Percentiles rank a stretch among this genome's conserved stretches.
Conservation (phyloP, 176 grass and related monocot species). For the Carex myosuroides region DNA sequence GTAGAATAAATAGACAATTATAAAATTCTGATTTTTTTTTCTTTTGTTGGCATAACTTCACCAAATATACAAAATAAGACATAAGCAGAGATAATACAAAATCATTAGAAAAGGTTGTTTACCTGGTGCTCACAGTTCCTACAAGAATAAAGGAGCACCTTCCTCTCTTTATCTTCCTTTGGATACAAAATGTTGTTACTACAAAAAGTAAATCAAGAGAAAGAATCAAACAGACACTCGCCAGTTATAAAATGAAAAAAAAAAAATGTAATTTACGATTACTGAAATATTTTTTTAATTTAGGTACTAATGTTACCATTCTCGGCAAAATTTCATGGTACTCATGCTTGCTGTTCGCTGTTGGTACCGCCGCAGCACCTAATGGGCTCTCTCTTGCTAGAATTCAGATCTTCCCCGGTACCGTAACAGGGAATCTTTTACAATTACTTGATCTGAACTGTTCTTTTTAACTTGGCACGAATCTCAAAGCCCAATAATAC, state of each 20-base stretch:
- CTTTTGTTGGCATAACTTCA: neutral
- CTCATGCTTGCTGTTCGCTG: neutral
- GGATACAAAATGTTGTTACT: conserved; percentile 36
- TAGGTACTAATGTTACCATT: conserved; percentile 18
- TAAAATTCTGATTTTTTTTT: neutral
- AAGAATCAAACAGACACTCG: neutral
- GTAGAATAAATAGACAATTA: neutral
- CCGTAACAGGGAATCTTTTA: too few relatives aligned
- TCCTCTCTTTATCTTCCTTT: conserved; percentile 29
- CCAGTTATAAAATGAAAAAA: neutral
- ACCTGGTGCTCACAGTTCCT: conserved; percentile 30
- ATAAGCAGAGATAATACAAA: neutral
- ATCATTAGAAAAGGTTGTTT: neutral
- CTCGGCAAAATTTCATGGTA: conserved; percentile 36
- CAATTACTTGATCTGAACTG: too few relatives aligned
- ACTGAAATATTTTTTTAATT: neutral
- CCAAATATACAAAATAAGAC: neutral
- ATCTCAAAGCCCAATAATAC: too few relatives aligned
- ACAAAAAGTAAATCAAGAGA: neutral
- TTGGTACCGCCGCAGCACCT: neutral
- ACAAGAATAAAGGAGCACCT: conserved; percentile 30
- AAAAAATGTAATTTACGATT: neutral
- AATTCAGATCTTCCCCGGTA: too few relatives aligned
- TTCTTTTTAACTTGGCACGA: too few relatives aligned
- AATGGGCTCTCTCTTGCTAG: neutral